A percentile compares a stretch with the other conserved stretches of the same genome.
phyloP scores from a whole-genome alignment of 2,329 filamentous ascomycete species.

The Colletotrichum lindemuthianum region DNA sequence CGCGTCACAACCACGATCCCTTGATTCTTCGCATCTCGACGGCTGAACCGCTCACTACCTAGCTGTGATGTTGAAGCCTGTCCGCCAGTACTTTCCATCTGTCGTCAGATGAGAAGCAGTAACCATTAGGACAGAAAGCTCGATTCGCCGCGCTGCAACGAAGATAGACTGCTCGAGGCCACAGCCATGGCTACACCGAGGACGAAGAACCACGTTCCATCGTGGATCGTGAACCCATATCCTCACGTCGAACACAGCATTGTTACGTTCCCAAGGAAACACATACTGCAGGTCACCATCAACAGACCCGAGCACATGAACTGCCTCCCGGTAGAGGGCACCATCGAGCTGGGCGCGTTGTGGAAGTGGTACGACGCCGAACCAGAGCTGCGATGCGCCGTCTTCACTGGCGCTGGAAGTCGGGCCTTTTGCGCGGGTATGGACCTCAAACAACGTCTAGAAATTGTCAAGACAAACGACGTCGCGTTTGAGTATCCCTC shows the following conservation, averaged over 20 bases:
- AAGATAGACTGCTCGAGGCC: background rate
- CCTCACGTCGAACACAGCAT: conserved; percentile 45
- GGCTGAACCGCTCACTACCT: too few relatives aligned
- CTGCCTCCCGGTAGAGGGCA: conserved; percentile 49
- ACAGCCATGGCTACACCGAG: conserved; percentile 38
- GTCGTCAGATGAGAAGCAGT: too few relatives aligned
- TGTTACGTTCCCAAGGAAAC: conserved; percentile 51
- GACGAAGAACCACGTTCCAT: conserved; percentile 44
- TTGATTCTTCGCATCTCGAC: too few relatives aligned
- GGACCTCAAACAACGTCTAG: conserved; percentile 60
- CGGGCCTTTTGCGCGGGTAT: conserved; percentile 64
- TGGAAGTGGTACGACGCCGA: conserved; percentile 63
- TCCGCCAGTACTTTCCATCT: too few relatives aligned
- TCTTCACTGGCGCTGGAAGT: conserved; percentile 61
- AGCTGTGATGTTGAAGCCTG: background rate
- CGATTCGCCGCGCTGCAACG: too few relatives aligned
- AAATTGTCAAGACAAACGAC: conserved; percentile 42
- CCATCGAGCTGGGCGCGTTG: conserved; percentile 53
- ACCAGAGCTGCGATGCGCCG: conserved; percentile 57
- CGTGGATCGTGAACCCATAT: conserved; percentile 46
- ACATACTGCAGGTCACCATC: conserved; percentile 56
- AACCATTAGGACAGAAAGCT: too few relatives aligned
- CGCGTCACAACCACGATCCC: too few relatives aligned
- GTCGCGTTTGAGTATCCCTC: conserved; percentile 45
- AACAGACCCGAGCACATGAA: conserved; percentile 55